Percentiles rank a stretch among this genome's conserved stretches.
Conservation (phyloP, 2,329 filamentous ascomycete genomes). For the Immersiporthe knoxdaviesiana region DNA sequence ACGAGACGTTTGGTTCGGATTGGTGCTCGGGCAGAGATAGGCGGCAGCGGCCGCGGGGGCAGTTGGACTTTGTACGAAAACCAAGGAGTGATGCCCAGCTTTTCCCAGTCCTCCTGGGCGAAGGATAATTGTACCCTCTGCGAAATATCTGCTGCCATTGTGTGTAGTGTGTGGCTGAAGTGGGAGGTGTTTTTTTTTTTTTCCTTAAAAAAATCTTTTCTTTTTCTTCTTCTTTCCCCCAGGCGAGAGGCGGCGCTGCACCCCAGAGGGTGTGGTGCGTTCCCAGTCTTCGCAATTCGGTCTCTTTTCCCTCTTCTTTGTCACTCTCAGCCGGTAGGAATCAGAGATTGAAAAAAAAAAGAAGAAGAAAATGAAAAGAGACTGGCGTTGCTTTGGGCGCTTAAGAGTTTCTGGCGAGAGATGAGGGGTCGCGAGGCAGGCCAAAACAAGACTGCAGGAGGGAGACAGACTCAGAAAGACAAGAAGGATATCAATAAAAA, state of each 20-base stretch:
- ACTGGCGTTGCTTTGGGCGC: background rate
- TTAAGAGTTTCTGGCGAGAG: background rate
- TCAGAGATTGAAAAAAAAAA: background rate
- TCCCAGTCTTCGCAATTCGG: background rate
- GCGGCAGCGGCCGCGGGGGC: constrained; percentile 21
- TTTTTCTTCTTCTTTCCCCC: no score
- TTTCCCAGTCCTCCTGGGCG: constrained; percentile 1
- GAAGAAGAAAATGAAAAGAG: background rate
- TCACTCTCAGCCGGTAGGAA: background rate
- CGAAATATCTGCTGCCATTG: constrained; percentile 2
- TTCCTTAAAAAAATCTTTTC: no score
- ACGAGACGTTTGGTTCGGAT: constrained; percentile 27
- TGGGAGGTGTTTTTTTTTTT: no score
- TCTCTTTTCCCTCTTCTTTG: background rate
- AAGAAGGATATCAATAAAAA: background rate
- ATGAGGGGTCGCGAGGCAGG: background rate
- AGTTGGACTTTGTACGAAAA: constrained; percentile 17
- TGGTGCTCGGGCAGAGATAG: constrained; percentile 6
- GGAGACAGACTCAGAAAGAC: background rate
- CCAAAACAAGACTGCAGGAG: background rate
- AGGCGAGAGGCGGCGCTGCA: background rate
- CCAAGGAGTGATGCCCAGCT: constrained; percentile 18
- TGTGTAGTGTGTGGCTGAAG: no score
- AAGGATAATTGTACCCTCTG: background rate
- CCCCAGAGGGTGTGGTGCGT: background rate